Base-by-base conservation (phyloP, 2,329 filamentous ascomycete genomes). In the Camptophora hylomeconis region DNA sequence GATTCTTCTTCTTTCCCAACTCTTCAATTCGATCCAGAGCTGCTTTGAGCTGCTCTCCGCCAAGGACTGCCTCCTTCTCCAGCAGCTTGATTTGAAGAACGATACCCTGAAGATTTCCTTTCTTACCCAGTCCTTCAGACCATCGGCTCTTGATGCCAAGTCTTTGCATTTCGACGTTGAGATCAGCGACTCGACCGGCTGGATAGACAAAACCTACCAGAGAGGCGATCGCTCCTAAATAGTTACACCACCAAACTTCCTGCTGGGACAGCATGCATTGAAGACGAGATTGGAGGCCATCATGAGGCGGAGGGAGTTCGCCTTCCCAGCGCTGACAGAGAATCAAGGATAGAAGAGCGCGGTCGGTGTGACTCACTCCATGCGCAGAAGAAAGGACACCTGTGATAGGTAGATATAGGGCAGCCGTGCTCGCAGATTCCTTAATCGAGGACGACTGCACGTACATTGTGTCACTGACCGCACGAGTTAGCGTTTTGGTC, bases 1-100 rank as follows among this genome's bases (percentile, higher is more conserved):
- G 50, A 26, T 54, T 43, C 42, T 54, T 54, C 31, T 48, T 51
- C 34, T 53, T 54, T 2, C 51, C 51, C 4, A 53, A 41, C 33
- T 50, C 50, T 31, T 51, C 39, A n/a, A 53, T 35, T 23, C 46
- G 48, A 16, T 47, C 39, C n/a, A 53, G 17, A 24, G 45, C 44
- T 12, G 41, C 30, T 13, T 33, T 33, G n/a, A n/a, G n/a, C n/a
- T n/a, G n/a, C n/a, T n/a, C n/a, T n/a, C n/a, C n/a, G n/a, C n/a
- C n/a, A n/a, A n/a, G n/a, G 11, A 33, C 31, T 17, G 28, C 11
- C 20, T 33, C 31, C 5, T n/a, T 20, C 10, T 23, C n/a, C 3
- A 16, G 3, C 3, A 28, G 19, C 8, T 26, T 16, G 20, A 53
- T 34, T 13, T 28, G 41, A 23, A 53, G 25, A n/a, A 45, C 25